Conservation (phyloP, 177 flowering plant genomes). For the Tripterygium wilfordii region DNA sequence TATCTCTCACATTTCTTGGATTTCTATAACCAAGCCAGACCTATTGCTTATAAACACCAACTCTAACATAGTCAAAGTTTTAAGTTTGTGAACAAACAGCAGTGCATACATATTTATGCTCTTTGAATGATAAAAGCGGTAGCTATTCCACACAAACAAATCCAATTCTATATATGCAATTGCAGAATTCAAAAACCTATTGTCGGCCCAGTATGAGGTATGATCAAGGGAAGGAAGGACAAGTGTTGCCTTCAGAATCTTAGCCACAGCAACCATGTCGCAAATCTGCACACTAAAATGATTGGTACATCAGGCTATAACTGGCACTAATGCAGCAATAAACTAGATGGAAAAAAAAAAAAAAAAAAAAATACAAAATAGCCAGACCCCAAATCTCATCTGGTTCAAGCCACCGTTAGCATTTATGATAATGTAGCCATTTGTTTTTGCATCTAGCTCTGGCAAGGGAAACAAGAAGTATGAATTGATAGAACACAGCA, state of each 20-base stretch:
- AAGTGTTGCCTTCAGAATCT: conserved; percentile 91
- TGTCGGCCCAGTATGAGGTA: conserved; percentile 97
- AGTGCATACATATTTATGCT: too few species aligned
- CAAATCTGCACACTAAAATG: conserved; percentile 84
- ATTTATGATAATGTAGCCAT: conserved; percentile 83
- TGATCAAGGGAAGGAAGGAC: conserved; percentile 99
- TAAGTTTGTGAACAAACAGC: too few species aligned
- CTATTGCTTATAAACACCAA: too few species aligned
- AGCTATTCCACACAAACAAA: too few species aligned
- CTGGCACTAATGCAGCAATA: not conserved
- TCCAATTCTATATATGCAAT: too few species aligned
- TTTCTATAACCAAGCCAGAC: too few species aligned
- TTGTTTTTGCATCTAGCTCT: conserved; percentile 68
- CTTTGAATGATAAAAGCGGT: too few species aligned
- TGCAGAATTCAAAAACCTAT: too few species aligned
- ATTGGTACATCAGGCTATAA: conserved; percentile 32
- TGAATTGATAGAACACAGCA: too few species aligned
- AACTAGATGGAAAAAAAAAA: conserved; percentile 1
- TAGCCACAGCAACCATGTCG: conserved; percentile 98
- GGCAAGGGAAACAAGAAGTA: conserved; percentile 18
- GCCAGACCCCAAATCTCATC: conserved; percentile 99
- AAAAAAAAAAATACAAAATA: conserved; percentile 19
- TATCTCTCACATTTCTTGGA: too few species aligned
- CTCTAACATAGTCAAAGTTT: too few species aligned
- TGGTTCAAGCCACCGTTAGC: conserved; percentile 99